A percentile compares a stretch with the other conserved stretches of the same genome.
phyloP scores from a whole-genome alignment of 768 basidiomycete genomes.

The Leccinum sublutescens region DNA sequence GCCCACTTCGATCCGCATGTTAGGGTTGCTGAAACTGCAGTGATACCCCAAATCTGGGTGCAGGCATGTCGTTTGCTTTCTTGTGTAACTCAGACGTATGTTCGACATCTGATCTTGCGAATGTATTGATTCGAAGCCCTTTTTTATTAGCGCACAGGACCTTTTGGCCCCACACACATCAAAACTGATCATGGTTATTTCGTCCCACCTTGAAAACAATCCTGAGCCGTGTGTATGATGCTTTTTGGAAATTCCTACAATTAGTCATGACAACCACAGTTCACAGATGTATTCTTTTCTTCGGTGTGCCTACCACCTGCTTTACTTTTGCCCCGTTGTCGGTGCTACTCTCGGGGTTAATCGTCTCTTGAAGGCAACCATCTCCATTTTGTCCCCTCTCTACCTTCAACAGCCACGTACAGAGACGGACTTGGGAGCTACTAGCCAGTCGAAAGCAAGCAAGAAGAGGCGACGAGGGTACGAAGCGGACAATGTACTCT shows the following conservation, averaged over 20 bases:
- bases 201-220: slow-evolving; percentile 61
- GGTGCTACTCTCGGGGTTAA: slow-evolving; percentile 49
- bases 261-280: slow-evolving; percentile 18
- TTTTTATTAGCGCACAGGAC: slow-evolving; percentile 43
- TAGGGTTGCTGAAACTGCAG: slow-evolving; percentile 52
- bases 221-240: slow-evolving; percentile 42
- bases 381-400: slow-evolving; percentile 49
- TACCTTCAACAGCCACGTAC: slow-evolving; percentile 41
- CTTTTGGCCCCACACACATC: slow-evolving; percentile 55
- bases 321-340: slow-evolving; percentile 43
- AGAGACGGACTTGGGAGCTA: slow-evolving; percentile 21
- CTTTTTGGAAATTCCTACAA: not conserved
- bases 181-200: slow-evolving; percentile 51
- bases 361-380: slow-evolving; percentile 53
- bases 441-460: slow-evolving; percentile 44
- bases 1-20: slow-evolving; percentile 49
- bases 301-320: slow-evolving; percentile 41
- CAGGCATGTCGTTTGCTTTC: slow-evolving; percentile 52
- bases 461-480: slow-evolving; percentile 71
- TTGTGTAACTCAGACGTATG: slow-evolving; percentile 50
- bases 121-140: not conserved
- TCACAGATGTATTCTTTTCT: slow-evolving; percentile 45
- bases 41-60: slow-evolving; percentile 47
- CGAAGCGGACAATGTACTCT: slow-evolving; percentile 75
- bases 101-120: slow-evolving; percentile 2